Evolutionary conservation across 2,329 filamentous ascomycete species (phyloP), one percentile per base, ranked within the genome.

Genomic region (Penicillium sp.): DNA sequence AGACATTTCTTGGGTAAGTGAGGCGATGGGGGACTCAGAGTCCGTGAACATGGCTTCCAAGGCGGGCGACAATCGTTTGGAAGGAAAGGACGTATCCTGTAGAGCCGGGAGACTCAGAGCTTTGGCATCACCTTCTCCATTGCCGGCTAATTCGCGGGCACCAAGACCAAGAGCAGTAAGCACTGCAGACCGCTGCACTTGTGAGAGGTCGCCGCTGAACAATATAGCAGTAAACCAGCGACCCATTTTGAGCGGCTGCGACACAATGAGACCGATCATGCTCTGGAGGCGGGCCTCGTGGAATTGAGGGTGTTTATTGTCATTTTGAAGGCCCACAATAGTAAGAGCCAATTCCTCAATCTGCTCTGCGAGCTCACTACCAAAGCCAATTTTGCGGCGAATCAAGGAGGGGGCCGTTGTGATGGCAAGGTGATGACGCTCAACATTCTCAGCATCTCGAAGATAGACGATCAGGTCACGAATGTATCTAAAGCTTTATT

Each of bases 171-270:
- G 69, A 0, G 85, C 81, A 13, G 86, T 82, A 35, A 98, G 79
- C 25, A 96, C 74, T 0, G 84, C 79, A 6, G 84, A 85, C 26
- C 92, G 77, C 60, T 96, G 90, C 0, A 82, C 77, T 25, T 96
- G 70, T 0, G 89, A 95, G 62, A 92, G 89, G 58, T 98, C 92
- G 11, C 89, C 89, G 28, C 87, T 82, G 59, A 95, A 96, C 59
- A 92, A 93, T 0, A 84, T 83, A 39, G 81, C 79, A 2, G 84
- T 80, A 41, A 93, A 85, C 83, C 86, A 93, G 10, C 79, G 84
- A 0, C 80, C 89, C 76, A 95, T 86, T 35, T 76, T 73, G 32
- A 77, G 69, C 0, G 92, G 86, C 47, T 85, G 78, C 0, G 85
- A 81, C 2, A 92, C 73, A 0, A 95, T 70, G 6, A 95, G 66